These are phyloP conservation scores for Flagelloscypha sp. DNA, from an alignment of 768 basidiomycete species.

Conservation along the genomic window DNA sequence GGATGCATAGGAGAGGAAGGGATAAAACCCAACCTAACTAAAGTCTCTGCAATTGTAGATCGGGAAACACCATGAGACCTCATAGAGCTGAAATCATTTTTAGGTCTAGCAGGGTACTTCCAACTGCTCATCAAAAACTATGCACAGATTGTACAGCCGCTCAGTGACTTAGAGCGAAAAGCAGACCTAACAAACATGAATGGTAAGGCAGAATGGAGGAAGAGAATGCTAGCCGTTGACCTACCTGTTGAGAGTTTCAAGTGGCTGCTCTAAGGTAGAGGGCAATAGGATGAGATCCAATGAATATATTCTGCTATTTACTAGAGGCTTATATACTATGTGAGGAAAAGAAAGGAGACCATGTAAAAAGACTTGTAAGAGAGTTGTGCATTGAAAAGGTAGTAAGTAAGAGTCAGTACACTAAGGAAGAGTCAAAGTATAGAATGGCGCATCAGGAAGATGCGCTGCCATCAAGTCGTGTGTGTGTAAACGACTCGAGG, in stretches of 20 bases:
- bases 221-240: constrained; percentile 1
- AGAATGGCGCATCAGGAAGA: too few relatives aligned
- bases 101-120: constrained; percentile 14
- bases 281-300: too few relatives aligned
- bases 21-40: constrained; percentile 3
- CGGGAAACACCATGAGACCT: constrained; percentile 6
- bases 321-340: too few relatives aligned
- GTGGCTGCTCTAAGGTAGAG: too few relatives aligned
- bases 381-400: too few relatives aligned
- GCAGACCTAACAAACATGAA: constrained; percentile 1
- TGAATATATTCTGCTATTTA: too few relatives aligned
- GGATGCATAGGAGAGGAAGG: constrained; percentile 4
- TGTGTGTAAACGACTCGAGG: too few relatives aligned
- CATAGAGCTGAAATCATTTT: constrained; percentile 13
- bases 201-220: neutral
- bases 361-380: too few relatives aligned
- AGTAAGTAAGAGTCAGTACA: too few relatives aligned
- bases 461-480: too few relatives aligned
- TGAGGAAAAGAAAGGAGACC: too few relatives aligned
- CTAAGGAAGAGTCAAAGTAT: too few relatives aligned
- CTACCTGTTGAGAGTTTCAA: neutral
- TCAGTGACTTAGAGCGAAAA: constrained; percentile 11
- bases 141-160: constrained; percentile 8
- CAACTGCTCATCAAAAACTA: constrained; percentile 3
- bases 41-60: constrained; percentile 5